A percentile compares a stretch with the other conserved stretches of the same genome.
These are phyloP conservation scores for Haplographium delicatum DNA, from an alignment of 495 filamentous ascomycete genomes.

Conservation along the genomic window DNA sequence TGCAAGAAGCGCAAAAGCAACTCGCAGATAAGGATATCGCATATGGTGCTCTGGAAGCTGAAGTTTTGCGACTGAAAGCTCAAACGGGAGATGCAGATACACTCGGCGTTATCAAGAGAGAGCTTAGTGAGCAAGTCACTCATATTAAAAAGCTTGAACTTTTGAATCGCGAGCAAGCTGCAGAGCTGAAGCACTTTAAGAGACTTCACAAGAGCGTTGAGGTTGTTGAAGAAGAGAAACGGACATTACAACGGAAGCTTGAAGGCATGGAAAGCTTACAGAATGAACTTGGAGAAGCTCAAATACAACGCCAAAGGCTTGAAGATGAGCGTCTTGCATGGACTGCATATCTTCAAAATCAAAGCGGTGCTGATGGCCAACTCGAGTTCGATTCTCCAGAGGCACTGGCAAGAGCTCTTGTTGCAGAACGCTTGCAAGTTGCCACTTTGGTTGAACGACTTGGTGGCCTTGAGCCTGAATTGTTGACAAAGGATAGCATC, in stretches of 20 bases:
- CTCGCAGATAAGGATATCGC: constrained; percentile 63
- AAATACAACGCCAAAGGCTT: constrained; percentile 76
- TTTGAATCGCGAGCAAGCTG: constrained; percentile 70
- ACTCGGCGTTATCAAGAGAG: constrained; percentile 72
- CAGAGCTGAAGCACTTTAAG: constrained; percentile 74
- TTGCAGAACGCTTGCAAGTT: constrained; percentile 76
- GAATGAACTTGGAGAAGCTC: constrained; percentile 67
- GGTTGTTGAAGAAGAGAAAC: constrained; percentile 94
- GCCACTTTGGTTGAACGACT: constrained; percentile 70
- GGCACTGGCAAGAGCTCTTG: constrained; percentile 74
- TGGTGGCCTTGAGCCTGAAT: constrained; percentile 72
- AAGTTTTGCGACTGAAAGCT: constrained; percentile 74
- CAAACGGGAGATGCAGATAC: constrained; percentile 82
- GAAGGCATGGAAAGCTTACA: constrained; percentile 69
- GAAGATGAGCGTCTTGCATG: constrained; percentile 86
- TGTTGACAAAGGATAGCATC: constrained; percentile 70
- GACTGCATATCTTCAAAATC: constrained; percentile 76
- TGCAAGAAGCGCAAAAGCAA: constrained; percentile 62
- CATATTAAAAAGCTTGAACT: constrained; percentile 83
- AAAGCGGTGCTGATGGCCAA: constrained; percentile 45
- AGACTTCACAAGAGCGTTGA: constrained; percentile 79
- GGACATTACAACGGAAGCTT: constrained; percentile 70
- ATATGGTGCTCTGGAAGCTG: constrained; percentile 68
- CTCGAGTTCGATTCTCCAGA: constrained; percentile 84
- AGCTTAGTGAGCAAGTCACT: constrained; percentile 78